phyloP scores from a whole-genome alignment of 1,139 yeast species.

The Yamadazyma pseudoaaseri region DNA sequence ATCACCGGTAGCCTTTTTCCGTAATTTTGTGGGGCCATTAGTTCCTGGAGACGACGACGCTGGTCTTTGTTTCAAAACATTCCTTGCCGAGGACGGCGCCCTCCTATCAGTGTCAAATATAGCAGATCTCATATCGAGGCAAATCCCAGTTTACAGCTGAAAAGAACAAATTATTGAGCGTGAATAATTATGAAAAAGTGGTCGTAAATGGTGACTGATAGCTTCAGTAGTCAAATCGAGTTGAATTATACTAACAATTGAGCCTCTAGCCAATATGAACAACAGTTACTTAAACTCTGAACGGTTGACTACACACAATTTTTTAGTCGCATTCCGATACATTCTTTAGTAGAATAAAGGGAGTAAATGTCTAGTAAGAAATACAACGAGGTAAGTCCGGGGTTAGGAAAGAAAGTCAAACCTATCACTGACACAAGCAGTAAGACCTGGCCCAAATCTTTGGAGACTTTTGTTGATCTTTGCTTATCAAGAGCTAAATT shows the following conservation, averaged over 20 bases:
- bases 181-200: too few relatives aligned
- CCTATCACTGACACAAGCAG: not conserved
- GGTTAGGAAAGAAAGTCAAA: not conserved
- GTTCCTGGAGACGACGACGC: conserved; percentile 6
- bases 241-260: too few relatives aligned
- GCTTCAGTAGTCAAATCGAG: too few relatives aligned
- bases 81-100: conserved; percentile 1
- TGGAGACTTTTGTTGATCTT: conserved; percentile 30
- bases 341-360: too few relatives aligned
- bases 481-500: conserved; percentile 23
- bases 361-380: not conserved
- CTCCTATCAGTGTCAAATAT: conserved; percentile 27
- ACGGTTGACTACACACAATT: too few relatives aligned
- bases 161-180: too few relatives aligned
- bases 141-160: too few relatives aligned
- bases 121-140: conserved; percentile 40
- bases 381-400: conserved; percentile 8
- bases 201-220: too few relatives aligned
- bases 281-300: too few relatives aligned
- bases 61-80: not conserved
- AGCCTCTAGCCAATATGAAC: too few relatives aligned
- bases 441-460: conserved; percentile 30
- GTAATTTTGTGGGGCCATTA: not conserved
- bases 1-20: not conserved
- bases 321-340: too few relatives aligned